Evolutionary conservation across 805 yeast genomes (phyloP).

Genomic region (Candida quercuum): DNA sequence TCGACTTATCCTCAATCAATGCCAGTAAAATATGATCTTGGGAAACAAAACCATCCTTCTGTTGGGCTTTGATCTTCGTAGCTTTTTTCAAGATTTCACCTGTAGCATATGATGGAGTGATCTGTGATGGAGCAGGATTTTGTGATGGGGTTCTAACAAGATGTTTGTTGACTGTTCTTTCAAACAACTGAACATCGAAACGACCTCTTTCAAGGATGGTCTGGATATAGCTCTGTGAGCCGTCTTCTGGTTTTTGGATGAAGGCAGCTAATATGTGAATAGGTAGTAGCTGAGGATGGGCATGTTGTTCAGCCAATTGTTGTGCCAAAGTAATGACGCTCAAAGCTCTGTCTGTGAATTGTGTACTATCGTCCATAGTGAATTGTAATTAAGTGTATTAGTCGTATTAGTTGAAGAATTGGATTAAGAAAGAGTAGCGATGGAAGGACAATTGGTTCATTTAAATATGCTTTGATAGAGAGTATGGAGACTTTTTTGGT

Average conservation of each 20-base stretch:
- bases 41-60: slow-evolving; percentile 86
- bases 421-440: not conserved
- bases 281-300: slow-evolving; percentile 82
- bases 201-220: slow-evolving; percentile 82
- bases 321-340: slow-evolving; percentile 74
- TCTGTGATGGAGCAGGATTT: slow-evolving; percentile 81
- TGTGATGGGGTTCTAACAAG: slow-evolving; percentile 85
- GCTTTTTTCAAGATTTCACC: slow-evolving; percentile 74
- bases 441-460: not conserved
- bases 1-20: slow-evolving; percentile 68
- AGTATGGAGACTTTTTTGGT: not conserved
- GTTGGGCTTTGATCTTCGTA: slow-evolving; percentile 71
- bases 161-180: slow-evolving; percentile 73
- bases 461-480: not conserved
- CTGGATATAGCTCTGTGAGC: slow-evolving; percentile 62
- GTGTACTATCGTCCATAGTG: slow-evolving; percentile 47
- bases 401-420: not conserved
- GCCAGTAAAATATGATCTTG: slow-evolving; percentile 92
- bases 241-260: slow-evolving; percentile 54
- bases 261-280: slow-evolving; percentile 88
- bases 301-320: slow-evolving; percentile 76
- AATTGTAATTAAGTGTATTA: slow-evolving; percentile 3
- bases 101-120: slow-evolving; percentile 69
- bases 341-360: slow-evolving; percentile 92
- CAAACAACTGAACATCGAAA: slow-evolving; percentile 79